phyloP scores from a whole-genome alignment of 2,329 filamentous ascomycete genomes.

The Botryotinia globosa region DNA sequence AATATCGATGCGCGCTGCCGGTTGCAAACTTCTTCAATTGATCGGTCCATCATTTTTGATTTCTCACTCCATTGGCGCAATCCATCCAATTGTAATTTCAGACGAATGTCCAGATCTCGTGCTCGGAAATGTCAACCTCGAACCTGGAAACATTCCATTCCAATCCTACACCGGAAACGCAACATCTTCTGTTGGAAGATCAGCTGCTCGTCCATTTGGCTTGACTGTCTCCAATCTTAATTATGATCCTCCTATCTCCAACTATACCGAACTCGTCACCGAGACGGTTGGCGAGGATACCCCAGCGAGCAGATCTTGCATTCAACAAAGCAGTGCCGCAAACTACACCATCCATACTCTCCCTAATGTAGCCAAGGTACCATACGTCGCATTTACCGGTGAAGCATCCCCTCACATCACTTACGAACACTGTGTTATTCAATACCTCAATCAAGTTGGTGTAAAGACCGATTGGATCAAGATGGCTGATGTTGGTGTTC shows the following conservation, averaged over 20 bases:
- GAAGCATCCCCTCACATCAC: conserved; percentile 37
- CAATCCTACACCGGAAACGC: conserved; percentile 24
- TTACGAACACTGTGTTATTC: conserved; percentile 38
- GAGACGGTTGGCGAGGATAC: conserved; percentile 30
- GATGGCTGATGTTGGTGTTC: conserved; percentile 25
- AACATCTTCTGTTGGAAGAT: conserved; percentile 25
- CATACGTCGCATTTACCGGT: conserved; percentile 37
- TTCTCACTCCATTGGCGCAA: conserved; percentile 38
- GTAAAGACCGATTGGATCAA: conserved; percentile 31
- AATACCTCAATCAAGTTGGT: conserved; percentile 29
- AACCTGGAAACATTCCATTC: conserved; percentile 36
- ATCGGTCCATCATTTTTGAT: conserved; percentile 37
- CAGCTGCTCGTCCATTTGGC: conserved; percentile 27
- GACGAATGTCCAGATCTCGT: conserved; percentile 36
- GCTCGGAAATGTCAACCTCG: conserved; percentile 35
- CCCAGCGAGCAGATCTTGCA: conserved; percentile 29
- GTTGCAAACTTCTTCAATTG: conserved; percentile 37
- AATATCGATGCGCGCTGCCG: conserved; percentile 34
- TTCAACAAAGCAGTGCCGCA: conserved; percentile 12
- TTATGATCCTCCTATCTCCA: conserved; percentile 28
- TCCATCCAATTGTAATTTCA: conserved; percentile 30
- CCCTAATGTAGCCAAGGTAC: conserved; percentile 34
- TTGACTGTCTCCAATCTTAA: conserved; percentile 29
- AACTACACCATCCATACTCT: conserved; percentile 20
- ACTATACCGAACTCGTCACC: conserved; percentile 26